phyloP scores from a whole-genome alignment of 495 filamentous ascomycete species.

The Patellaria atrata region DNA sequence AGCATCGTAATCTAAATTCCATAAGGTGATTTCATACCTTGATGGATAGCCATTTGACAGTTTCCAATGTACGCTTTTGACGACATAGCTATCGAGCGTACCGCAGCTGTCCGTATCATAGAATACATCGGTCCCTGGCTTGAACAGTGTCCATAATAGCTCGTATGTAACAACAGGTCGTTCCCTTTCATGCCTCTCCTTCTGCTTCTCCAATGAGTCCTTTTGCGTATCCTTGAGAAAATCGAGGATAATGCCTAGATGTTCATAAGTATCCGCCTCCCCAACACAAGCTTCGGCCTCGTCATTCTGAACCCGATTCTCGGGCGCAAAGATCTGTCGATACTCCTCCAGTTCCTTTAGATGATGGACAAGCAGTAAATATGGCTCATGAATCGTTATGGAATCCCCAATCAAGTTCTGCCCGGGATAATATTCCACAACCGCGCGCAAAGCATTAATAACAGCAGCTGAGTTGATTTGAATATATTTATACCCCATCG shows the following conservation, averaged over 20 bases:
- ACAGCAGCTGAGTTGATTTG: constrained; percentile 14
- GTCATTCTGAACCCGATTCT: constrained; percentile 7
- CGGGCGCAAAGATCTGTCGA: constrained; percentile 12
- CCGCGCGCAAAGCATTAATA: constrained; percentile 14
- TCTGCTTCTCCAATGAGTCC: constrained; percentile 13
- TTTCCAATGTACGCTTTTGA: constrained; percentile 10
- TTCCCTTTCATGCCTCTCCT: constrained; percentile 14
- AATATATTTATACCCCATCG: constrained; percentile 15
- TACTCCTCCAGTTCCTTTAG: constrained; percentile 16
- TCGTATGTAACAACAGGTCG: constrained; percentile 17
- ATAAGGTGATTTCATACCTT: constrained; percentile 8
- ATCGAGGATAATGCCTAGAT: constrained; percentile 15
- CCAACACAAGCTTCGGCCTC: constrained; percentile 3
- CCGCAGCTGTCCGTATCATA: constrained; percentile 10
- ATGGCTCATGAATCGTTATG: constrained; percentile 14
- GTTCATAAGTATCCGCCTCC: constrained; percentile 15
- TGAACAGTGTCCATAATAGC: constrained; percentile 20
- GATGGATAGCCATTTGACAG: constrained; percentile 8
- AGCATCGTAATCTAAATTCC: constrained; percentile 12
- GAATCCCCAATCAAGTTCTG: constrained; percentile 12
- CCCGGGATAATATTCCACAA: constrained; percentile 17
- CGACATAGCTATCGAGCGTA: constrained; percentile 10
- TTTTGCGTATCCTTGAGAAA: constrained; percentile 8
- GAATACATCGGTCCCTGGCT: constrained; percentile 17
- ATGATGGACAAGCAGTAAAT: constrained; percentile 19